A percentile compares a stretch with the other conserved stretches of the same genome.
These are phyloP conservation scores for Nematocida minor DNA, from an alignment of 371 early-diverging fungal genomes.

Conservation along the genomic window DNA sequence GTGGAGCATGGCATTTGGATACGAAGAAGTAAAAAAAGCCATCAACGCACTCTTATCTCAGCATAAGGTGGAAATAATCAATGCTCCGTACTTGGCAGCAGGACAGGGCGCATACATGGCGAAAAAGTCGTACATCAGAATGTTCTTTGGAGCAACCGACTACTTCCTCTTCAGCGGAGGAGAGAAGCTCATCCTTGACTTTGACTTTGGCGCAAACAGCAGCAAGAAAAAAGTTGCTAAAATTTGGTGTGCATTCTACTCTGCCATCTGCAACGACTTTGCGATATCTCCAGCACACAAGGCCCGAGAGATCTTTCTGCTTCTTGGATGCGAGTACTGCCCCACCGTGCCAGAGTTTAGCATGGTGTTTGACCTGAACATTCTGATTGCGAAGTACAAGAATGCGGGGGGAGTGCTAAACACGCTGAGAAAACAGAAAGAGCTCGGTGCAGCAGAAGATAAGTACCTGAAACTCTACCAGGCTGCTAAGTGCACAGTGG, in stretches of 20 bases:
- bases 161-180: conserved; percentile 53
- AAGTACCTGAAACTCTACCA: not conserved
- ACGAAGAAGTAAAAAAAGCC: conserved; percentile 33
- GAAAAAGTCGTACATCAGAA: conserved; percentile 44
- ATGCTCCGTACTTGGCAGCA: conserved; percentile 62
- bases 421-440: not conserved
- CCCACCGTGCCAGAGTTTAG: conserved; percentile 57
- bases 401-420: not conserved
- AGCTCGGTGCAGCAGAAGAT: not conserved
- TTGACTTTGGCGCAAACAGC: not conserved
- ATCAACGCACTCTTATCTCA: conserved; percentile 45
- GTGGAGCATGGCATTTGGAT: conserved; percentile 37
- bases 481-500: conserved; percentile 19
- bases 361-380: conserved; percentile 35
- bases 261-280: not conserved
- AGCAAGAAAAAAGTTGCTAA: not conserved
- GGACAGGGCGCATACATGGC: conserved; percentile 62
- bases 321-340: conserved; percentile 62
- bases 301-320: conserved; percentile 30
- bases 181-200: conserved; percentile 52
- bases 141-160: conserved; percentile 60
- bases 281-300: not conserved
- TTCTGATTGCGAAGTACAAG: conserved; percentile 3
- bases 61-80: conserved; percentile 36
- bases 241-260: not conserved